Percentiles rank a stretch among this genome's conserved stretches.
Evolutionary conservation across 2,329 filamentous ascomycete genomes (phyloP).

Genomic region (Epichloe typhina): DNA sequence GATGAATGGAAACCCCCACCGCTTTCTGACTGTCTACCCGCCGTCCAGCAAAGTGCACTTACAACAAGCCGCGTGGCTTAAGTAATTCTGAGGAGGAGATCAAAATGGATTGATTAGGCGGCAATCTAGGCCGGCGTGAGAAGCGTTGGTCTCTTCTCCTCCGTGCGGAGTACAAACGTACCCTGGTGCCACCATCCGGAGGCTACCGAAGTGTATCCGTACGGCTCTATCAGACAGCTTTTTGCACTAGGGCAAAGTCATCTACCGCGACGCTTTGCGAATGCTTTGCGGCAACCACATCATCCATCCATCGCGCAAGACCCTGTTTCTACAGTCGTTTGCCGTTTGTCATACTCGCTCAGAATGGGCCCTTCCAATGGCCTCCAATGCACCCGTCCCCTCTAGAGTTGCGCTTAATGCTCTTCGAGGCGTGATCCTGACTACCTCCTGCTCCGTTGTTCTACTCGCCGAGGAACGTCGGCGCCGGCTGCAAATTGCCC

Average conservation of each 20-base stretch:
- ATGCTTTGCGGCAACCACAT: neutral
- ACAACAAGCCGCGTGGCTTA: too few species aligned
- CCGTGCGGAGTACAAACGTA: neutral
- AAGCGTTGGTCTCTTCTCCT: neutral
- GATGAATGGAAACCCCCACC: slow-evolving; percentile 10
- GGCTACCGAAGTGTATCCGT: slow-evolving; percentile 1
- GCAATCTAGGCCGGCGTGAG: too few species aligned
- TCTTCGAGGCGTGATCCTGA: slow-evolving; percentile 41
- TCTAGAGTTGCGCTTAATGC: slow-evolving; percentile 42
- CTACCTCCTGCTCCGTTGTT: slow-evolving; percentile 43
- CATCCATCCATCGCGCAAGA: neutral
- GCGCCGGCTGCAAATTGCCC: slow-evolving; percentile 37
- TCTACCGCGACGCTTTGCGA: neutral
- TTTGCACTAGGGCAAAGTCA: neutral
- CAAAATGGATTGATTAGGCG: too few species aligned
- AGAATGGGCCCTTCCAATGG: slow-evolving; percentile 26
- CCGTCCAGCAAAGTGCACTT: too few species aligned
- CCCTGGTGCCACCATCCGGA: too few species aligned
- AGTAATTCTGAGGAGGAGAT: too few species aligned
- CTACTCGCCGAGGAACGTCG: slow-evolving; percentile 43
- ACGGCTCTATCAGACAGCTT: neutral
- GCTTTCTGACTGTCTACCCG: too few species aligned
- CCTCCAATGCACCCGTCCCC: slow-evolving; percentile 33
- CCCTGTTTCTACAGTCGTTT: neutral
- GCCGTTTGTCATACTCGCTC: neutral